phyloP scores from a whole-genome alignment of 2,329 filamentous ascomycete species.

The Ophiostoma perfectum region DNA sequence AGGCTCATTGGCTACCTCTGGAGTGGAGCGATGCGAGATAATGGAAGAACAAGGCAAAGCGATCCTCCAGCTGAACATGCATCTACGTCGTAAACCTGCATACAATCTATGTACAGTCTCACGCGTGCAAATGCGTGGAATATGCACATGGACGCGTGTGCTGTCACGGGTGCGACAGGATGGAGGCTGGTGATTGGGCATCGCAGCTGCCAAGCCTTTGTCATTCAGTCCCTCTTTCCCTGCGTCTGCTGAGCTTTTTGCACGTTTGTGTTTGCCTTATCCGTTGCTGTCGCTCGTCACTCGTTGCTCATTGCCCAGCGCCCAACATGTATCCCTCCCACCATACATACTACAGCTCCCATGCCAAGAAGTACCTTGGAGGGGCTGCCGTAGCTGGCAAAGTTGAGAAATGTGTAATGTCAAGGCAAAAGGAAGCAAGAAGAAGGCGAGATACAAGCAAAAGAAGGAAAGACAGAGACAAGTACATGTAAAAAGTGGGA shows the following conservation, averaged over 20 bases:
- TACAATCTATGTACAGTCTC: no score
- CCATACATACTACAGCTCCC: not conserved
- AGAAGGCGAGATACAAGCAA: not conserved
- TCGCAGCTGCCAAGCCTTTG: not conserved
- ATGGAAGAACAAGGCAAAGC: not conserved
- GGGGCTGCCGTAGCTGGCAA: not conserved
- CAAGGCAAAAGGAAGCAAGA: not conserved
- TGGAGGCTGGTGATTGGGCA: not conserved
- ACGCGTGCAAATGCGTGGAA: no score
- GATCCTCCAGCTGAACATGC: not conserved
- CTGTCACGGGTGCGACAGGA: conserved; percentile 1
- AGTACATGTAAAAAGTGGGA: no score
- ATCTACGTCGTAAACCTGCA: no score
- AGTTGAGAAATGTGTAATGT: no score
- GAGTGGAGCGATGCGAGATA: not conserved
- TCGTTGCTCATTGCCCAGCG: not conserved
- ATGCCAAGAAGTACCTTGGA: conserved; percentile 12
- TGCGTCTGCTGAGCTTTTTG: no score
- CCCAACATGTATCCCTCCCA: no score
- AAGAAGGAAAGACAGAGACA: not conserved
- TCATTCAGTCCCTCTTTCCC: no score
- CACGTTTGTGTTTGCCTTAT: not conserved
- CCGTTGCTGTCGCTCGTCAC: not conserved
- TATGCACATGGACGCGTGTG: not conserved
- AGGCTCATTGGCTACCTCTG: not conserved